Conservation (phyloP, 495 filamentous ascomycete genomes). For the Daldinia vernicosa region DNA sequence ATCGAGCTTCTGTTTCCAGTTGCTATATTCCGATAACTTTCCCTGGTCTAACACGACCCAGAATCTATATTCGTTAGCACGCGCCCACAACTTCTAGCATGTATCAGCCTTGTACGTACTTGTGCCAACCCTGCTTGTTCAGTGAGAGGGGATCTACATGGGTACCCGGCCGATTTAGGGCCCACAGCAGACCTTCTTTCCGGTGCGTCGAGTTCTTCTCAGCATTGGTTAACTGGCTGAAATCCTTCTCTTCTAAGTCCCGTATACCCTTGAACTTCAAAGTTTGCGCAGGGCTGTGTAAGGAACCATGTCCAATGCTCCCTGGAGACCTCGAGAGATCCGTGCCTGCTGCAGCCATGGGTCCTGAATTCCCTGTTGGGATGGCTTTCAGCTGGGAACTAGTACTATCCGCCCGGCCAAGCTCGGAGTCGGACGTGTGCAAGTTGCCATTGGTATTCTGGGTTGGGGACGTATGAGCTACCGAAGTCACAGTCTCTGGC, state of each 20-base stretch:
- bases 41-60: constrained; percentile 99
- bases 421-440: constrained; percentile 67
- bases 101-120: constrained; percentile 67
- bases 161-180: constrained; percentile 88
- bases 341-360: constrained; percentile 37
- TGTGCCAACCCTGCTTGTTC: constrained; percentile 98
- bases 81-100: background rate
- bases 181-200: constrained; percentile 96
- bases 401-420: constrained; percentile 76
- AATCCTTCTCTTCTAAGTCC: constrained; percentile 85
- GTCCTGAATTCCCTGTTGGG: constrained; percentile 43
- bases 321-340: constrained; percentile 58
- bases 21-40: constrained; percentile 96
- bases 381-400: constrained; percentile 68
- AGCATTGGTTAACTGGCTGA: constrained; percentile 52
- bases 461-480: constrained; percentile 33
- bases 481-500: constrained; percentile 61
- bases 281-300: constrained; percentile 64
- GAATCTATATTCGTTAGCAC: constrained; percentile 67
- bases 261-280: constrained; percentile 86
- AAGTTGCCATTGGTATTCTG: constrained; percentile 53
- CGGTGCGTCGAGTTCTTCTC: constrained; percentile 63
- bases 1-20: constrained; percentile 98
- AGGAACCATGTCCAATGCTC: constrained; percentile 46
- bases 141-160: constrained; percentile 94